A percentile compares a stretch with the other conserved stretches of the same genome.
These are phyloP conservation scores for Aspergillus hiratsukae DNA, from an alignment of 2,329 filamentous ascomycete genomes.

Conservation along the genomic window DNA sequence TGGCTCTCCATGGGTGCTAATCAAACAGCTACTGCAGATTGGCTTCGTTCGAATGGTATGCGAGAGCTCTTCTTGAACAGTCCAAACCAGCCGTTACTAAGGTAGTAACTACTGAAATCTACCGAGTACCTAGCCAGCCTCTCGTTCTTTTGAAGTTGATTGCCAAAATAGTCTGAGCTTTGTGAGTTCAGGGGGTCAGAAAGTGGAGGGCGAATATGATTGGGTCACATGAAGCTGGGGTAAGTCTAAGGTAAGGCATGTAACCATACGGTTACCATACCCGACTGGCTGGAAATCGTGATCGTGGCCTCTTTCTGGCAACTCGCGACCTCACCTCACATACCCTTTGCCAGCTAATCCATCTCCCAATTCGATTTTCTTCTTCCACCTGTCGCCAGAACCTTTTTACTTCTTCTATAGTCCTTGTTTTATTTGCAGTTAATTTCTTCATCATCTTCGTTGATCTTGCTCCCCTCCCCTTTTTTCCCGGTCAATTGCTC, in stretches of 20 bases:
- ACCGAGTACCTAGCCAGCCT: neutral
- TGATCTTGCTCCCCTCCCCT: constrained; percentile 9
- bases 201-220: neutral
- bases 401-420: constrained; percentile 3
- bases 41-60: neutral
- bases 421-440: constrained; percentile 10
- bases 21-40: neutral
- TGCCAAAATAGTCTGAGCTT: neutral
- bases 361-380: constrained; percentile 3
- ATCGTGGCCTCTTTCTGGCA: constrained; percentile 25
- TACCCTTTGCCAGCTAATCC: constrained; percentile 7
- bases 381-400: constrained; percentile 6
- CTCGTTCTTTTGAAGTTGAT: neutral
- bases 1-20: neutral
- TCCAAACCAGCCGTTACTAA: neutral
- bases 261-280: constrained; percentile 6
- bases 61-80: neutral
- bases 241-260: neutral
- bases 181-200: neutral
- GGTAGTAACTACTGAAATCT: neutral
- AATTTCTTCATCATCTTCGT: constrained; percentile 19
- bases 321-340: constrained; percentile 18
- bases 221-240: neutral
- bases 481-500: constrained; percentile 15
- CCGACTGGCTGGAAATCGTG: constrained; percentile 6